phyloP scores from a whole-genome alignment of 257 asterid species.

The Rehmannia glutinosa region DNA sequence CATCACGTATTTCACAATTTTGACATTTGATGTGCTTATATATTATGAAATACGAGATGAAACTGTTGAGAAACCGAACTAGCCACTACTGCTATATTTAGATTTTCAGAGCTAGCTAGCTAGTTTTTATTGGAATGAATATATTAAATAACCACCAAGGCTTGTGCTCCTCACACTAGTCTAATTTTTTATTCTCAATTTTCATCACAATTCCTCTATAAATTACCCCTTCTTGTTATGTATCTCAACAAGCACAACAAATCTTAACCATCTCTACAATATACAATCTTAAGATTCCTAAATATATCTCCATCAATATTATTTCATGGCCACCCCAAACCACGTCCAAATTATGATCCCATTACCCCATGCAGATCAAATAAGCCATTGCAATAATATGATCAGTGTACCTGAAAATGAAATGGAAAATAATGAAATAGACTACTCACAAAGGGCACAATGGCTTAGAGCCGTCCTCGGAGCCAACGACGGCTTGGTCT shows the following conservation, averaged over 20 bases:
- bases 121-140: slow-evolving; percentile 6
- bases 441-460: slow-evolving; percentile 60
- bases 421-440: slow-evolving; percentile 28
- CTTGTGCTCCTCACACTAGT: slow-evolving; percentile 31
- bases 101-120: background rate
- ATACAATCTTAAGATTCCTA: background rate
- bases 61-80: too few species aligned
- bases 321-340: slow-evolving; percentile 46
- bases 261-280: background rate
- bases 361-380: background rate
- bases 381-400: background rate
- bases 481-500: slow-evolving; percentile 69
- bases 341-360: slow-evolving; percentile 33
- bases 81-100: too few species aligned
- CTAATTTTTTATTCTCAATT: background rate
- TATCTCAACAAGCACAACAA: slow-evolving; percentile 7
- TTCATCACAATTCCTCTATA: slow-evolving; percentile 37
- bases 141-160: slow-evolving; percentile 18
- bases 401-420: slow-evolving; percentile 2
- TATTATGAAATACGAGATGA: too few species aligned
- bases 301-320: background rate
- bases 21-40: too few species aligned
- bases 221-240: slow-evolving; percentile 15
- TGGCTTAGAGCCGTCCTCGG: slow-evolving; percentile 78
- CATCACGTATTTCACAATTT: too few species aligned